Percentiles rank a stretch among this genome's conserved stretches.
These are phyloP conservation scores for Claviceps fusiformis DNA, from an alignment of 2,329 filamentous ascomycete genomes.

Conservation along the genomic window DNA sequence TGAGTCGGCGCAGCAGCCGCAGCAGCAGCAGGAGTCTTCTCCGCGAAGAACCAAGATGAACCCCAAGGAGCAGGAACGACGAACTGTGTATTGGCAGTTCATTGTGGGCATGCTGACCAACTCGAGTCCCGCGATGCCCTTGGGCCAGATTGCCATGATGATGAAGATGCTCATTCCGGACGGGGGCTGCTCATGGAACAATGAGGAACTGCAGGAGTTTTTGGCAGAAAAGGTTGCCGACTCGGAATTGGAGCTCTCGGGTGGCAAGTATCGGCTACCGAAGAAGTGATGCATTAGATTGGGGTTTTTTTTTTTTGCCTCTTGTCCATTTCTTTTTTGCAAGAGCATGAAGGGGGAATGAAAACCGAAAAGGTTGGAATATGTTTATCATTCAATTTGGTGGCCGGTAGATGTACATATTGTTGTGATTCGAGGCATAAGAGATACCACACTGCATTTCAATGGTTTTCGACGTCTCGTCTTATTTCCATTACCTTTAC, in stretches of 20 bases:
- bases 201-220: conserved; percentile 76
- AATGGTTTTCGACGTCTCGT: too few relatives aligned
- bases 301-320: neutral
- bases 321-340: neutral
- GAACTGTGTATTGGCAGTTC: conserved; percentile 73
- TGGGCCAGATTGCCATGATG: conserved; percentile 81
- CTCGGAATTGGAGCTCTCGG: conserved; percentile 53
- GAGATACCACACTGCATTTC: too few relatives aligned
- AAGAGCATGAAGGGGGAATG: too few relatives aligned
- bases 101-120: conserved; percentile 94
- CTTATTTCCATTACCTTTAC: too few relatives aligned
- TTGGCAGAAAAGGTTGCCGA: conserved; percentile 63
- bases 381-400: too few relatives aligned
- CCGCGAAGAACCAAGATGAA: conserved; percentile 43
- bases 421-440: too few relatives aligned
- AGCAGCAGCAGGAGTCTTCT: conserved; percentile 19
- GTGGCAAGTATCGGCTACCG: conserved; percentile 55
- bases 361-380: too few relatives aligned
- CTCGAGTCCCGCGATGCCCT: conserved; percentile 64
- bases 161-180: conserved; percentile 81
- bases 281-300: conserved; percentile 33
- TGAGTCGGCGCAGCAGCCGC: conserved; percentile 10
- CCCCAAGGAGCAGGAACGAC: conserved; percentile 47
- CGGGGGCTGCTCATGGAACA: conserved; percentile 79
- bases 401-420: too few relatives aligned